A percentile compares a stretch with the other conserved stretches of the same genome.
phyloP scores from a whole-genome alignment of 805 yeast species.

The Wickerhamiella azymoides region DNA sequence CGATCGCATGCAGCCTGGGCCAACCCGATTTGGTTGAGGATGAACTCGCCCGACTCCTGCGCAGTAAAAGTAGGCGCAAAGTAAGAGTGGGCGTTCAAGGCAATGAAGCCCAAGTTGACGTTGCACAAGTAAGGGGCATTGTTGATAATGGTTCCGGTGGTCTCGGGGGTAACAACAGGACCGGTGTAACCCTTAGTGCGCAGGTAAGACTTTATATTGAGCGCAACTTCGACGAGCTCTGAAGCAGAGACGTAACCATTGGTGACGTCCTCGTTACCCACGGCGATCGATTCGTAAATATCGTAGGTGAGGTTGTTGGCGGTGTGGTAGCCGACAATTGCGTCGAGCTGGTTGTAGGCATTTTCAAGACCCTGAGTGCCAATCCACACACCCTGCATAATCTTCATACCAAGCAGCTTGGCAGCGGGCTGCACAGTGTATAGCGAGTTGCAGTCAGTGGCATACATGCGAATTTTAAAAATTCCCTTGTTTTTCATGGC shows the following conservation, averaged over 20 bases:
- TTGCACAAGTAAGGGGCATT: conserved; percentile 49
- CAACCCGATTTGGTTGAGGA: conserved; percentile 44
- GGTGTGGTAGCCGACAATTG: conserved; percentile 29
- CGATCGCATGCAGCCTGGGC: conserved; percentile 43
- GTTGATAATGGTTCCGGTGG: conserved; percentile 57
- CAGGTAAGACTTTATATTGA: conserved; percentile 45
- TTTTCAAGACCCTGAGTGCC: conserved; percentile 49
- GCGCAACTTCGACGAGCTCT: conserved; percentile 52
- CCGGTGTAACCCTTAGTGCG: conserved; percentile 64
- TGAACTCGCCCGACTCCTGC: conserved; percentile 53
- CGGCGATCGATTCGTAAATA: conserved; percentile 58
- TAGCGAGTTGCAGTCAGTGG: conserved; percentile 70
- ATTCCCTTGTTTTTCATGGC: conserved; percentile 49
- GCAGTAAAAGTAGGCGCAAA: conserved; percentile 56
- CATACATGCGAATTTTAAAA: conserved; percentile 58
- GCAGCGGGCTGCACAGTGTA: conserved; percentile 52
- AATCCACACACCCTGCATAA: conserved; percentile 86
- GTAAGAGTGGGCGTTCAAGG: conserved; percentile 75
- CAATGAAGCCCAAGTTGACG: conserved; percentile 59
- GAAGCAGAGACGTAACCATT: conserved; percentile 44
- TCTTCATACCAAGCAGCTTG: conserved; percentile 43
- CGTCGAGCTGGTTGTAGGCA: conserved; percentile 44
- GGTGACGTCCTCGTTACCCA: conserved; percentile 80
- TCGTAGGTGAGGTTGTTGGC: conserved; percentile 47
- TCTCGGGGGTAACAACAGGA: conserved; percentile 69